Evolutionary conservation across 2,329 filamentous ascomycete genomes (phyloP), one percentile per base, ranked within the genome.

Genomic region (Chalaropsis ovoidea): DNA sequence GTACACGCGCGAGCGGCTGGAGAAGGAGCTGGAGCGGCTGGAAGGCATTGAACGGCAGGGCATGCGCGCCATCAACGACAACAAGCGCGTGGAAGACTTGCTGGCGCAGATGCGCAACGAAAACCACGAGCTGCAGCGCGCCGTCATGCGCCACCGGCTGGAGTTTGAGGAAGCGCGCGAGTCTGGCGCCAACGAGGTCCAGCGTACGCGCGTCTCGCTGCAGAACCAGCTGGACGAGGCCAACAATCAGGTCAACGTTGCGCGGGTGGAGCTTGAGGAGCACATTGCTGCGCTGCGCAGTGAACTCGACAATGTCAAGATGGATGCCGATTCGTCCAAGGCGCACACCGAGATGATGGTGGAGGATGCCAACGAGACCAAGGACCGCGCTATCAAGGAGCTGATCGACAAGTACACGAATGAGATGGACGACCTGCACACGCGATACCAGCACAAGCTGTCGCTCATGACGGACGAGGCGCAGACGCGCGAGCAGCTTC

Each of bases 111-210:
- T 86, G 56, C 82, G 82, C 67, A 80, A 78, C 15, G 86, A 91
- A 71, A 89, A 88, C 71, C 81, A 88, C 71, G 84, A 87, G 69
- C 82, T 93, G 65, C 85, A 93, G 70, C 82, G 86, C 71, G 81
- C 82, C 68, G 82, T 84, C 22, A 80, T 85, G 69, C 82, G 85
- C 49, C 87, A 86, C 72, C 86, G 95, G 74, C 85, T 89, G 63
- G 91, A 96, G 71, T 88, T 93, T 71, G 84, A 90, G 67, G 89
- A 95, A 71, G 89, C 90, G 10, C 85, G 88, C 69, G 90, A 96
- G 71, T 86, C 85, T 62, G 90, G 85, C 66, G 85, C 87, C 49
- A 82, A 84, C 45, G 92, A 97, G 73, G 86, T 95, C 56, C 86
- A 93, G 73, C 87, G 90, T 60, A 89, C 87, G 15, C 88, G 88